These are phyloP conservation scores for Tolypocladium endophyticum DNA, from an alignment of 2,329 filamentous ascomycete species.

Conservation along the genomic window DNA sequence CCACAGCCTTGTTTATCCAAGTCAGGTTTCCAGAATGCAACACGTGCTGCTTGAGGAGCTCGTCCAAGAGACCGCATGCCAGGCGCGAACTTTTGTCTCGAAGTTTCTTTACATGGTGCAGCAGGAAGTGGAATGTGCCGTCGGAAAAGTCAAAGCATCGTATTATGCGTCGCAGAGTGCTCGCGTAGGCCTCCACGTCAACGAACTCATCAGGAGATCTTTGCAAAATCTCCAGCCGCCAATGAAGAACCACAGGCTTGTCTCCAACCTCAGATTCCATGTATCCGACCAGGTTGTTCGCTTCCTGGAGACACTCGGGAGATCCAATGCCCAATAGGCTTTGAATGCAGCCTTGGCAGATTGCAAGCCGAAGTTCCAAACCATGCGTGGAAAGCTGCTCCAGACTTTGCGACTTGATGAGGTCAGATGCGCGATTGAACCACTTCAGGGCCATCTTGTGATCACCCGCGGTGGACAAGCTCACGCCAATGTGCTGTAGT, in stretches of 20 bases:
- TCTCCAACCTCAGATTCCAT: conserved; percentile 54
- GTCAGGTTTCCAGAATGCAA: conserved; percentile 33
- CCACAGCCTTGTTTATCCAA: conserved; percentile 60
- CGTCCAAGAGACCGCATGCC: conserved; percentile 45
- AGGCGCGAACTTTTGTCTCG: conserved; percentile 40
- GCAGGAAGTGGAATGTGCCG: conserved; percentile 51
- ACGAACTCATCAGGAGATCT: conserved; percentile 34
- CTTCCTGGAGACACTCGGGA: conserved; percentile 34
- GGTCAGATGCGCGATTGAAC: conserved; percentile 57
- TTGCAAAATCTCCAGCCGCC: conserved; percentile 58
- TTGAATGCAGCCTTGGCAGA: conserved; percentile 54
- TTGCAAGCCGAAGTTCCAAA: conserved; percentile 52
- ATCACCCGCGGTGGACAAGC: conserved; percentile 40
- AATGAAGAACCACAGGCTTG: conserved; percentile 53
- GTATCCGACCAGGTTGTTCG: conserved; percentile 45
- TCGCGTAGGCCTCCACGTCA: conserved; percentile 35
- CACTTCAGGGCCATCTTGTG: conserved; percentile 53
- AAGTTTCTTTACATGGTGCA: conserved; percentile 58
- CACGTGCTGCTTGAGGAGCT: conserved; percentile 51
- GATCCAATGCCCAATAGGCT: conserved; percentile 38
- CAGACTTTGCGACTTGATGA: conserved; percentile 44
- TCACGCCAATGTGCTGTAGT: conserved; percentile 62
- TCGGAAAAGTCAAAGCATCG: conserved; percentile 49
- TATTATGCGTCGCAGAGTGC: conserved; percentile 52
- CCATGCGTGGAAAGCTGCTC: conserved; percentile 48